Conservation (phyloP, 2,329 filamentous ascomycete species). For the Diaporthe vexans region DNA sequence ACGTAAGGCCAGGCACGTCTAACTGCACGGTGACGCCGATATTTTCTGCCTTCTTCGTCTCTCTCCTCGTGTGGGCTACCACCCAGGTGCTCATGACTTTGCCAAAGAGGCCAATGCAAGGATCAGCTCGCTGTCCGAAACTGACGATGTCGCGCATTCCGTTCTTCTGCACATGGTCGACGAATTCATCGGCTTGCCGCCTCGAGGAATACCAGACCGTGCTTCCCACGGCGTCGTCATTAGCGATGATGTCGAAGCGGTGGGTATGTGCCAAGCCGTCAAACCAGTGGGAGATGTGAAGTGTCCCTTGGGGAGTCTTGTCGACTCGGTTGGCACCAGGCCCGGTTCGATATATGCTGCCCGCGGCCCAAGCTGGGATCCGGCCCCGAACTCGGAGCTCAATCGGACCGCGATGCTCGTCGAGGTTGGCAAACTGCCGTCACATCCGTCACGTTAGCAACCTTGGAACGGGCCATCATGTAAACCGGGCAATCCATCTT, state of each 20-base stretch:
- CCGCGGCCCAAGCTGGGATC: constrained; percentile 80
- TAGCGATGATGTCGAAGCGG: constrained; percentile 76
- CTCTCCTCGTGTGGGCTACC: constrained; percentile 45
- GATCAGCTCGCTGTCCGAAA: constrained; percentile 81
- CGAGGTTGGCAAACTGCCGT: constrained; percentile 74
- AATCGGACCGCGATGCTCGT: constrained; percentile 76
- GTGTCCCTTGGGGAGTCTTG: constrained; percentile 54
- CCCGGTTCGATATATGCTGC: constrained; percentile 80
- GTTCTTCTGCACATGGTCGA: constrained; percentile 71
- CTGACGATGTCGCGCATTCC: constrained; percentile 70
- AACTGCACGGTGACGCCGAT: constrained; percentile 74
- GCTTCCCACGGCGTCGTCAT: constrained; percentile 45
- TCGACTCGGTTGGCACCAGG: constrained; percentile 76
- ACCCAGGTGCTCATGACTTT: constrained; percentile 77
- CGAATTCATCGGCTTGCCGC: constrained; percentile 73
- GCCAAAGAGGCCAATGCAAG: constrained; percentile 79
- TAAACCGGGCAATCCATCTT: neutral
- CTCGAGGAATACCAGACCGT: constrained; percentile 79
- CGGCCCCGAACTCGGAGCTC: constrained; percentile 73
- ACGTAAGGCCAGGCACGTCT: constrained; percentile 7
- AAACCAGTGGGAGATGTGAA: constrained; percentile 82
- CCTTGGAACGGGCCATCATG: neutral
- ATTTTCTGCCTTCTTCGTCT: constrained; percentile 62
- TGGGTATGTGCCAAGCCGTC: constrained; percentile 81
- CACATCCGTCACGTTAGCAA: neutral